Conservation (phyloP, 1,284 basidiomycete species). For the Boletus hoseneyae region DNA sequence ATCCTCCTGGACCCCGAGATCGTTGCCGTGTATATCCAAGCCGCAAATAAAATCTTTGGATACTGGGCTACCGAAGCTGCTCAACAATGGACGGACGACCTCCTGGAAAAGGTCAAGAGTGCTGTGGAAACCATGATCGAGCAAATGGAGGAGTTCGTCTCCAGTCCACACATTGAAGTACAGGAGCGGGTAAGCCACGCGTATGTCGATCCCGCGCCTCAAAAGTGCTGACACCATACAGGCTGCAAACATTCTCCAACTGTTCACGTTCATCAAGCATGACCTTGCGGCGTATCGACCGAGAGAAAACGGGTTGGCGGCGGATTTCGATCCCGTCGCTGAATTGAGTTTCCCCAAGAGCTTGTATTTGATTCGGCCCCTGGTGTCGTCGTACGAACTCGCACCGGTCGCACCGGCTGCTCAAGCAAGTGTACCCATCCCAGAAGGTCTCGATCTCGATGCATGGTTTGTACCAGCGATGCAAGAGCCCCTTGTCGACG, state of each 20-base stretch:
- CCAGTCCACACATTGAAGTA: conserved; percentile 76
- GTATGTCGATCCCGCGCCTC: neutral
- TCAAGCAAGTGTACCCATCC: conserved; percentile 77
- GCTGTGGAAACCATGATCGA: conserved; percentile 59
- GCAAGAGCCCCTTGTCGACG: conserved; percentile 37
- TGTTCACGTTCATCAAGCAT: conserved; percentile 78
- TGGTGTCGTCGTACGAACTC: conserved; percentile 80
- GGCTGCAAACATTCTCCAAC: conserved; percentile 77
- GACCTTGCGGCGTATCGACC: conserved; percentile 68
- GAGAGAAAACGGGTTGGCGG: conserved; percentile 39
- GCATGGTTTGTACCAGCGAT: conserved; percentile 76
- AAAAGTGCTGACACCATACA: conserved; percentile 29
- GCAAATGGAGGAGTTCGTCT: conserved; percentile 53
- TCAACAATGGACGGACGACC: conserved; percentile 70
- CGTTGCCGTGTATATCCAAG: conserved; percentile 77
- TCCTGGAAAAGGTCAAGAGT: conserved; percentile 57
- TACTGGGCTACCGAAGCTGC: conserved; percentile 77
- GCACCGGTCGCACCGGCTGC: conserved; percentile 82
- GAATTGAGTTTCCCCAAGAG: conserved; percentile 77
- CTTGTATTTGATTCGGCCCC: conserved; percentile 79
- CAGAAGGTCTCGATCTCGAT: conserved; percentile 84
- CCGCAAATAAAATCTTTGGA: conserved; percentile 85
- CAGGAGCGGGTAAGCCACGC: conserved; percentile 79
- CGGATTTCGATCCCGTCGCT: conserved; percentile 36
- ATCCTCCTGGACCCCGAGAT: conserved; percentile 56